These are phyloP conservation scores for Sporothrix curviconia DNA, from an alignment of 2,329 filamentous ascomycete species.

Conservation along the genomic window DNA sequence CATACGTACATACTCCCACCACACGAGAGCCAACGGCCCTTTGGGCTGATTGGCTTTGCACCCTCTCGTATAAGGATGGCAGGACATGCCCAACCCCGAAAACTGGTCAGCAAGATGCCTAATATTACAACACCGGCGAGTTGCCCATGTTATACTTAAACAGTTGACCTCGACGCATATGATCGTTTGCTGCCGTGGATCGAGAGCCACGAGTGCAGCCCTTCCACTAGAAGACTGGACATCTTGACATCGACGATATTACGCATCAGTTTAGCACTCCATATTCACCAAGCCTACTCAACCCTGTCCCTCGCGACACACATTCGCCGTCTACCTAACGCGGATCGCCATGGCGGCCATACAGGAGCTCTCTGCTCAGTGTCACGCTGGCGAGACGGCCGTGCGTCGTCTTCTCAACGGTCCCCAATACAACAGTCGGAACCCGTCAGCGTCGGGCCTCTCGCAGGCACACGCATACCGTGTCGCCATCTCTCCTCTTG, in stretches of 20 bases:
- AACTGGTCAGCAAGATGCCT: not conserved
- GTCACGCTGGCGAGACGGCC: conserved; percentile 59
- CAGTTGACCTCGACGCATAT: too few relatives aligned
- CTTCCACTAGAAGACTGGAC: too few relatives aligned
- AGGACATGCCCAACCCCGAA: not conserved
- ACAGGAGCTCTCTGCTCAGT: conserved; percentile 32
- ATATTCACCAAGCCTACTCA: not conserved
- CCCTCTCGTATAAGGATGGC: not conserved
- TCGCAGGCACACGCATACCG: conserved; percentile 54
- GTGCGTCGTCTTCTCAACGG: conserved; percentile 58
- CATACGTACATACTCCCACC: too few relatives aligned
- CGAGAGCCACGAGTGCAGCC: too few relatives aligned
- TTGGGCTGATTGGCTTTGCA: not conserved
- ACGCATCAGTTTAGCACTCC: too few relatives aligned
- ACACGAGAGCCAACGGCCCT: too few relatives aligned
- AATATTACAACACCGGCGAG: too few relatives aligned
- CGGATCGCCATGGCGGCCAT: not conserved
- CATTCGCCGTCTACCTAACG: too few relatives aligned
- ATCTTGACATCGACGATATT: too few relatives aligned
- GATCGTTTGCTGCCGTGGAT: too few relatives aligned
- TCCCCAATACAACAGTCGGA: conserved; percentile 42
- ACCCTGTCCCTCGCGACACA: not conserved
- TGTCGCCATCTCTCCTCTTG: conserved; percentile 55
- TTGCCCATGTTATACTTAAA: too few relatives aligned
- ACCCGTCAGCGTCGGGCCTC: conserved; percentile 62